Evolutionary conservation across 78 protist species (phyloP), one percentile per base, ranked within the genome.

Genomic region (Tieghemostelium lacteum): DNA sequence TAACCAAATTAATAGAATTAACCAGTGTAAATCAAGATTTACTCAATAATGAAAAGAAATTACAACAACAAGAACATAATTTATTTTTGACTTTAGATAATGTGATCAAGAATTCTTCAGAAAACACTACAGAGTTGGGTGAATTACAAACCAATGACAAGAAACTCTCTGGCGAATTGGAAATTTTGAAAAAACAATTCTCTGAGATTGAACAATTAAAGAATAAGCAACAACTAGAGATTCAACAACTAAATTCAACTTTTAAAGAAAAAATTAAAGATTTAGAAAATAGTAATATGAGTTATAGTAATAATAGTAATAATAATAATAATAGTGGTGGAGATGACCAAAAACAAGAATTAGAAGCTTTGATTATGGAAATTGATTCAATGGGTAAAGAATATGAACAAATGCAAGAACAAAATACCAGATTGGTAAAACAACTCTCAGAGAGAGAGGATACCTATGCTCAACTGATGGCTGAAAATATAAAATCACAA

Each of bases 381-480:
- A 83, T 83, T 28, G 89, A 83, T 62, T 37, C 58, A 7, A 83
- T 83, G 75, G 77, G 89, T 42, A 83, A 65, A 26, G 85, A 70
- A 1, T 87, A 74, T 16, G 93, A 87, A 49, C 71, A 87, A 49
- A 76, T 76, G 78, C 49, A 31, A 28, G 93, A 87, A 40, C 85
- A 87, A 71, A 87, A 74, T 16, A 87, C 86, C 17, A 34, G 73
- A 50, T 28, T 74, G 0, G 8, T 52, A 0, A 72, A 66, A 28
- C 93, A 74, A 54, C n/a, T 87, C 20, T 76, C 78, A 3, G 93
- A 87, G 19, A 87, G 73, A 72, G 93, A 87, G 28, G 93, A 87
- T 61, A 72, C 93, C 1, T 83, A 76, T 34, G 86, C 93, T 14
- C 85, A 62, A 40, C 33, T 87, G 36, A 87, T 75, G 85, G 93